Percentiles rank a stretch among this genome's conserved stretches.
These are phyloP conservation scores for Rhytidiadelphus loreus DNA, from an alignment of 225 moss, liverwort and hornwort species.

Conservation along the genomic window DNA sequence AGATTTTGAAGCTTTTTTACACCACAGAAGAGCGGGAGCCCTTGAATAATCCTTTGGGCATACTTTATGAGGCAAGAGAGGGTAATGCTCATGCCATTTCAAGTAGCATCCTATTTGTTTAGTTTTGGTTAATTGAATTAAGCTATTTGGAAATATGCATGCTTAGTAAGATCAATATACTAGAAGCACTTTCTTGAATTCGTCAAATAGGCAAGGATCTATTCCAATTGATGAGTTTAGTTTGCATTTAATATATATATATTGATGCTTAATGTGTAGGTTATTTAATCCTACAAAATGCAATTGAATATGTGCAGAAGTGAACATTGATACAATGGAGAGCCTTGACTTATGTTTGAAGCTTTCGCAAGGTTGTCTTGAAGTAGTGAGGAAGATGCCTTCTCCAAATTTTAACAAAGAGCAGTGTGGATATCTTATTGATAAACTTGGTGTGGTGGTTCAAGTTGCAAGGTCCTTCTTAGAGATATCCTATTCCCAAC, in stretches of 20 bases:
- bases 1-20: not conserved
- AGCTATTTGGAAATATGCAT: rapidly evolving
- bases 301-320: not conserved
- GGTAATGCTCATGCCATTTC: not conserved
- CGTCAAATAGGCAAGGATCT: not conserved
- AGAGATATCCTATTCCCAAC: rapidly evolving
- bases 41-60: not conserved
- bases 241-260: not conserved
- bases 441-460: not conserved
- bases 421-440: not conserved
- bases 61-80: not conserved
- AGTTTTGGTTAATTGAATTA: not conserved
- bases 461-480: not conserved
- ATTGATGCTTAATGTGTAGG: not conserved
- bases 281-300: not conserved
- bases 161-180: not conserved
- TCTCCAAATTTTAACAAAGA: too few species aligned
- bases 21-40: not conserved
- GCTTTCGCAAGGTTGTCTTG: not conserved
- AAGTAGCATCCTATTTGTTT: not conserved
- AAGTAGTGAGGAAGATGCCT: too few species aligned
- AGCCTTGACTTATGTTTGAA: not conserved
- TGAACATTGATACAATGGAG: rapidly evolving
- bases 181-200: not conserved
- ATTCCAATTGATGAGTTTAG: not conserved